Percentiles rank a stretch among this genome's conserved stretches.
phyloP scores from a whole-genome alignment of 2,329 filamentous ascomycete species.

The Colletotrichum destructivum region DNA sequence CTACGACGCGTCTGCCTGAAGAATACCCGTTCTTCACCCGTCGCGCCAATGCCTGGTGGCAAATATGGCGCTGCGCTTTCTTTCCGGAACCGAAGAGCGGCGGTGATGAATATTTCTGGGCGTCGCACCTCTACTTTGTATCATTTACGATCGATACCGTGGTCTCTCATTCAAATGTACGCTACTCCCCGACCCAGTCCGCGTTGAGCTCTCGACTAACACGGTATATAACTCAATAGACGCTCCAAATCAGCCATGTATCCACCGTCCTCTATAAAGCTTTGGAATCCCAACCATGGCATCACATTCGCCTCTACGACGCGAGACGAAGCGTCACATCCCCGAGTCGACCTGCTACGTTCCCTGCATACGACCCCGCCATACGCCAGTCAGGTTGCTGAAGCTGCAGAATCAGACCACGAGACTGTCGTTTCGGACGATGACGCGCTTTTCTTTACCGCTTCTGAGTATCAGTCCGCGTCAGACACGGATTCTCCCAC shows the following conservation, averaged over 20 bases:
- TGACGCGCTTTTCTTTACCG: conserved; percentile 26
- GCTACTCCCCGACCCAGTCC: neutral
- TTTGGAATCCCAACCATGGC: conserved; percentile 54
- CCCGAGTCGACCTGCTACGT: conserved; percentile 14
- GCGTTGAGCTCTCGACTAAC: neutral
- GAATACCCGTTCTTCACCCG: conserved; percentile 20
- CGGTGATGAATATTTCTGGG: conserved; percentile 41
- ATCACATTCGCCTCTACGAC: conserved; percentile 48
- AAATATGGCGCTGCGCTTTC: conserved; percentile 53
- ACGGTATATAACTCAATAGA: neutral
- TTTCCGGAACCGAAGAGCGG: conserved; percentile 45
- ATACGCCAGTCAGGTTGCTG: neutral
- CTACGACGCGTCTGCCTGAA: conserved; percentile 52
- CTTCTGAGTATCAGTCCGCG: conserved; percentile 15
- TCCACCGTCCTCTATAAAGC: conserved; percentile 47
- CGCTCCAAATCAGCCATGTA: conserved; percentile 46
- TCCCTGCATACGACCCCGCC: conserved; percentile 26
- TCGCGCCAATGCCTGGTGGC: conserved; percentile 51
- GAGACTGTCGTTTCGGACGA: conserved; percentile 19
- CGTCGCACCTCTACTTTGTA: neutral
- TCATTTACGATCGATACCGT: neutral
- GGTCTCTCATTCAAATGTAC: conserved; percentile 11
- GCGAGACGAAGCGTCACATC: conserved; percentile 37
- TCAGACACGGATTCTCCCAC: neutral
- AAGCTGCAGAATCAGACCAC: neutral